Evolutionary conservation across 2,329 filamentous ascomycete species (phyloP).

Genomic region (Xylaria sp.): DNA sequence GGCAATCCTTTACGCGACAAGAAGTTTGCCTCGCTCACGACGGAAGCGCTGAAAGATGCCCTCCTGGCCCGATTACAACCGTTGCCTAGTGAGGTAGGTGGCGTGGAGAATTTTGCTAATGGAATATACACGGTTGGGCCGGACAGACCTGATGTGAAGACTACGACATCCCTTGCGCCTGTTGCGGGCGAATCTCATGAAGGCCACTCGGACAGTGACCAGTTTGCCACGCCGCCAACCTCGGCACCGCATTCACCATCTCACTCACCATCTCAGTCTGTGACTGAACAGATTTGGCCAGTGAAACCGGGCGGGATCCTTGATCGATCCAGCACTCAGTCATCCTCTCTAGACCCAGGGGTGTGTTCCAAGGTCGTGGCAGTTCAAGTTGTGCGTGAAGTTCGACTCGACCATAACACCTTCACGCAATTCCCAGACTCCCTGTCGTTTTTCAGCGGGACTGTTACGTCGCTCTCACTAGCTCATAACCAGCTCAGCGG

Average conservation of each 20-base stretch:
- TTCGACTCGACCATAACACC: constrained; percentile 73
- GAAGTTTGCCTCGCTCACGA: constrained; percentile 74
- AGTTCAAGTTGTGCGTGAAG: constrained; percentile 46
- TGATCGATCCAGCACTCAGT: constrained; percentile 64
- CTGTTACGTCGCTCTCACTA: constrained; percentile 66
- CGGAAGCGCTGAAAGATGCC: constrained; percentile 73
- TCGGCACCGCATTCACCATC: constrained; percentile 47
- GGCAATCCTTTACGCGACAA: constrained; percentile 90
- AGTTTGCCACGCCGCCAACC: constrained; percentile 55
- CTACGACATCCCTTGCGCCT: neutral
- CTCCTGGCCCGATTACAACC: constrained; percentile 63
- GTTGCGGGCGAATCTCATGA: constrained; percentile 30
- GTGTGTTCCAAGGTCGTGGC: constrained; percentile 51
- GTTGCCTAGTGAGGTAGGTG: constrained; percentile 31
- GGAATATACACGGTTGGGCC: constrained; percentile 28
- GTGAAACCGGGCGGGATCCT: constrained; percentile 58
- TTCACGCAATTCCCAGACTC: constrained; percentile 65
- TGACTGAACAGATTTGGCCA: constrained; percentile 46
- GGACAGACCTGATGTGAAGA: constrained; percentile 11
- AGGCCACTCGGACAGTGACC: constrained; percentile 46
- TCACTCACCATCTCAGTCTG: constrained; percentile 43
- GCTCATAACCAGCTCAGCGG: constrained; percentile 68
- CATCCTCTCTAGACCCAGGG: constrained; percentile 53
- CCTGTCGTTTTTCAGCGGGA: constrained; percentile 64
- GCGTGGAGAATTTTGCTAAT: constrained; percentile 25